phyloP scores from a whole-genome alignment of 805 yeast genomes.

The Starmerella roubikii region DNA sequence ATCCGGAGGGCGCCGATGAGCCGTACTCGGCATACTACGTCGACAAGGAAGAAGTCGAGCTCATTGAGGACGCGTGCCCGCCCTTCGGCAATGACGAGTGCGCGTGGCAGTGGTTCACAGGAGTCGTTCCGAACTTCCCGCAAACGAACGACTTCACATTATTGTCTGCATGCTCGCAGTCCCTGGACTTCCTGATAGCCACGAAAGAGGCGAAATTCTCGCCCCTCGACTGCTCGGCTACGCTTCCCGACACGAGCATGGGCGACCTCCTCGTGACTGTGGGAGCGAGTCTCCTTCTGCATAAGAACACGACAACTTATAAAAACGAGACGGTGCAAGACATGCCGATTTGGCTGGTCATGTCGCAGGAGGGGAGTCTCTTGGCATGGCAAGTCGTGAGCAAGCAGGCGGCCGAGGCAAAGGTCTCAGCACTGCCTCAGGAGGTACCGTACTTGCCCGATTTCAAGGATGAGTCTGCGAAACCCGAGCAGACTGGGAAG shows the following conservation, averaged over 20 bases:
- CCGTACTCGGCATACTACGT: conserved; percentile 2
- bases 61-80: conserved; percentile 14
- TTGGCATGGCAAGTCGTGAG: conserved; percentile 17
- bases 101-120: conserved; percentile 11
- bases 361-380: conserved; percentile 18
- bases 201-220: not conserved
- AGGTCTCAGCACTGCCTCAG: not conserved
- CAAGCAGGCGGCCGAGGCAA: not conserved
- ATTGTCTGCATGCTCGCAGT: conserved; percentile 14
- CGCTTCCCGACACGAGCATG: conserved; percentile 15
- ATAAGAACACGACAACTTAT: not conserved
- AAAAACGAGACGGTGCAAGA: conserved; percentile 12
- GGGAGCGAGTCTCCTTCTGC: conserved; percentile 15
- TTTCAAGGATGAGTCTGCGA: not conserved
- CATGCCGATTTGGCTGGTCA: conserved; percentile 15
- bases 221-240: conserved; percentile 10
- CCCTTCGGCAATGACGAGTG: conserved; percentile 13
- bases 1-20: not conserved
- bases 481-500: not conserved
- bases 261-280: conserved; percentile 15
- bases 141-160: not conserved
- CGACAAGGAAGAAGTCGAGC: not conserved
- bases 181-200: conserved; percentile 13
- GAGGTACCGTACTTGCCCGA: not conserved
- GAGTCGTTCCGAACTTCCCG: conserved; percentile 5